Evolutionary conservation across 352 stramenopile species (phyloP).

Genomic region (Phytophthora europaea): DNA sequence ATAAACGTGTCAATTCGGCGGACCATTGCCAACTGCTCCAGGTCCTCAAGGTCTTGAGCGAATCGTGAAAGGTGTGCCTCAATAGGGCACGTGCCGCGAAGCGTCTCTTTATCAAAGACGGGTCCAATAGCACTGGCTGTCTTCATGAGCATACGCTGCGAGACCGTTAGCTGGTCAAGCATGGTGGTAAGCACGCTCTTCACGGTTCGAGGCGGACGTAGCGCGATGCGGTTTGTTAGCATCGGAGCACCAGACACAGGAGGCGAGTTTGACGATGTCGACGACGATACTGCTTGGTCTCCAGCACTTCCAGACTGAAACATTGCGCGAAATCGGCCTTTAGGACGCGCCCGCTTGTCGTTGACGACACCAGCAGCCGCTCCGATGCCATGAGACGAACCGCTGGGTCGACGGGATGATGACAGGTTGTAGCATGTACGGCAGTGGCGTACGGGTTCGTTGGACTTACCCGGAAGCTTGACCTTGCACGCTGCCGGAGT

Average conservation of each 20-base stretch:
- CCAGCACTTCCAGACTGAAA: constrained; percentile 53
- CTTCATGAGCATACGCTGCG: constrained; percentile 90
- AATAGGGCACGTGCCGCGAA: constrained; percentile 79
- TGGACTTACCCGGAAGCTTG: constrained; percentile 68
- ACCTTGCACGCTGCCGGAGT: constrained; percentile 81
- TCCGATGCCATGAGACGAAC: constrained; percentile 52
- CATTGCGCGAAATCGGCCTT: constrained; percentile 67
- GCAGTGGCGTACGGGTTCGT: constrained; percentile 80
- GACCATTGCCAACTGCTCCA: constrained; percentile 83
- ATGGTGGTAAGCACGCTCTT: constrained; percentile 89
- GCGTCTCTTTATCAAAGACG: constrained; percentile 79
- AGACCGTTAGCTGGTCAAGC: constrained; percentile 85
- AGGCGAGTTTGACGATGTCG: constrained; percentile 18
- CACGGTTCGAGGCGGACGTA: constrained; percentile 77
- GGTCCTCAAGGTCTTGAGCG: constrained; percentile 70
- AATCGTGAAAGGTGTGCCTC: constrained; percentile 76
- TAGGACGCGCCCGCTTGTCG: constrained; percentile 44
- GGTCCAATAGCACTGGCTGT: constrained; percentile 85
- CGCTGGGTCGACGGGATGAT: constrained; percentile 69
- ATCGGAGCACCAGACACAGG: constrained; percentile 32
- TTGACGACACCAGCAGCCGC: constrained; percentile 35
- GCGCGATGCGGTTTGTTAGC: constrained; percentile 78
- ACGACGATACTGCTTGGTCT: constrained; percentile 25
- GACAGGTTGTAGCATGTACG: constrained; percentile 83
- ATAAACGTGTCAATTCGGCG: constrained; percentile 83